Base-by-base conservation (phyloP, 495 filamentous ascomycete species). In the Aspergillus ellipticus region DNA sequence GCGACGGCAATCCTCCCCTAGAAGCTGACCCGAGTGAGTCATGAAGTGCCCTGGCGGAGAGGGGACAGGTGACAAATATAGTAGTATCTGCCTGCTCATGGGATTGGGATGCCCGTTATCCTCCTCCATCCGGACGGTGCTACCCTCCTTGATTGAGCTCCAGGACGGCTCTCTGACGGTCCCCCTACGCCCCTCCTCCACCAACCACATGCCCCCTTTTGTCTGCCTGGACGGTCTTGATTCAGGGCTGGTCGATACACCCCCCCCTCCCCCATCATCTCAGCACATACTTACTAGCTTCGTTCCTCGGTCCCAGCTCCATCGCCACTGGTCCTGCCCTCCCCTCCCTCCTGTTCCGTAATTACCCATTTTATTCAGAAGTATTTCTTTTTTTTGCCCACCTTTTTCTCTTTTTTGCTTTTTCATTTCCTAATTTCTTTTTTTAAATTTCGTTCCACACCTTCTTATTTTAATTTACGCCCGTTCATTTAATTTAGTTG, bases 11-110 rank as follows among this genome's bases (percentile, higher is more conserved):
- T 42, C 43, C 49, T 51, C 16, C 24, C 51, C 37, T 21, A 54
- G 49, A 41, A 48, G 51, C 54, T 55, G 57, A 60, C 55, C 29
- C 49, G 47, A 49, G 58, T 70, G 72, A 73, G 68, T 74, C 72
- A 73, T 74, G 66, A 63, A 58, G 49, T 57, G 42, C 62, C 47
- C 51, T 55, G 45, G 24, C 43, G 59, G 39, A 50, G 28, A 33
- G 37, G 63, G 62, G 56, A 70, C 70, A 72, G 69, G 70, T 72
- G 72, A 75, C 70, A 75, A 71, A 75, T 61, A 66, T 54, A 57
- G 59, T 60, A 56, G 56, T 60, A 61, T 58, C 51, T 63, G 58
- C 24, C 13, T 64, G 67, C 57, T 66, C 67, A 68, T 70, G 67
- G 60, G 67, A 62, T 66, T 54, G 54, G 22, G 47, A 49, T 58